phyloP scores from a whole-genome alignment of 306 rosid species.

The Styphnolobium japonicum region DNA sequence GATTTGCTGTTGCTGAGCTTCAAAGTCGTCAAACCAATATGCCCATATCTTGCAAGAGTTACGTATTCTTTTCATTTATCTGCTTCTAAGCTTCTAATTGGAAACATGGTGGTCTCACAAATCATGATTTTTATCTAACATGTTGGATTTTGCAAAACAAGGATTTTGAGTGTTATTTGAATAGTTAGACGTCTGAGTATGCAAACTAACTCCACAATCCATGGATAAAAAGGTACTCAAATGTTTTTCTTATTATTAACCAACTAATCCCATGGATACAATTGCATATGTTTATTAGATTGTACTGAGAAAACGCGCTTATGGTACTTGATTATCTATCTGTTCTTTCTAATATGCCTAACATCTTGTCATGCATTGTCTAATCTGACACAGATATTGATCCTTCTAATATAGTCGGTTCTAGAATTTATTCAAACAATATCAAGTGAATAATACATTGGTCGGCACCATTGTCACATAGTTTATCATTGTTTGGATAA shows the following conservation, averaged over 20 bases:
- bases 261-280: background rate
- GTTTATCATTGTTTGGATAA: slow-evolving; percentile 21
- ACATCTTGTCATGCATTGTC: background rate
- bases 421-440: slow-evolving; percentile 3
- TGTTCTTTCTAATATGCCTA: background rate
- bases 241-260: background rate
- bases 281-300: background rate
- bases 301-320: background rate
- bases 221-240: slow-evolving; percentile 73
- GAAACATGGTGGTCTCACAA: slow-evolving; percentile 15
- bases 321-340: background rate
- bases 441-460: background rate
- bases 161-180: slow-evolving; percentile 22
- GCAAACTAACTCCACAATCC: slow-evolving; percentile 19
- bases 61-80: background rate
- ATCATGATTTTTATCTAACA: slow-evolving; percentile 27
- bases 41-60: background rate
- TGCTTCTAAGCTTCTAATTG: slow-evolving; percentile 9
- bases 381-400: background rate
- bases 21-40: background rate
- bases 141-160: slow-evolving; percentile 39
- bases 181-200: slow-evolving; percentile 22
- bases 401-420: background rate
- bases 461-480: background rate
- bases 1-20: background rate